These are phyloP conservation scores for Buddleja alternifolia DNA, from an alignment of 257 asterid species.

Conservation along the genomic window DNA sequence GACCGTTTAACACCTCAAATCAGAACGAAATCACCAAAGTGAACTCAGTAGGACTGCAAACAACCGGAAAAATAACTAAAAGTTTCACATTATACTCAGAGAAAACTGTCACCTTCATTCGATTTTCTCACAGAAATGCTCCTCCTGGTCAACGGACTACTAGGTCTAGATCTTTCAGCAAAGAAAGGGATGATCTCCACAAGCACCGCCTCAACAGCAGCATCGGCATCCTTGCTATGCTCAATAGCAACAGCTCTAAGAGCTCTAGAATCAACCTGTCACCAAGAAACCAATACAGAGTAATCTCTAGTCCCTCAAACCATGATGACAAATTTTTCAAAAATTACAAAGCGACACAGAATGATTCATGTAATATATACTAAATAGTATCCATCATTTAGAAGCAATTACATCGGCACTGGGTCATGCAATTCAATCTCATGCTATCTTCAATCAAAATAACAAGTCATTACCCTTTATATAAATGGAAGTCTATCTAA, in stretches of 20 bases:
- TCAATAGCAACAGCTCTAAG: constrained; percentile 85
- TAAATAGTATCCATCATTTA: constrained; percentile 1
- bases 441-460: neutral
- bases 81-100: neutral
- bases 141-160: constrained; percentile 32
- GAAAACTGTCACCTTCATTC: constrained; percentile 47
- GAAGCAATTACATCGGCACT: neutral
- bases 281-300: neutral
- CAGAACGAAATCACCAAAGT: neutral
- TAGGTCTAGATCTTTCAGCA: constrained; percentile 38
- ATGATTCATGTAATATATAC: neutral
- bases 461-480: neutral
- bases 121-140: constrained; percentile 32
- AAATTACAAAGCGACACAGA: neutral
- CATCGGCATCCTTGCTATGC: constrained; percentile 66
- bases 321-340: neutral
- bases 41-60: constrained; percentile 2
- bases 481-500: neutral
- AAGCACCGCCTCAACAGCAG: constrained; percentile 75
- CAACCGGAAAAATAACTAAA: constrained; percentile 6
- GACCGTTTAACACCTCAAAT: constrained; percentile 19
- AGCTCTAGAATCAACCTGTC: constrained; percentile 74
- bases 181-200: constrained; percentile 69
- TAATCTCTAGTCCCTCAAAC: constrained; percentile 8
- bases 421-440: constrained; percentile 18